Evolutionary conservation across 1,139 yeast genomes (phyloP), one percentile per base, ranked within the genome.

Genomic region (Scheffersomyces segobiensis): DNA sequence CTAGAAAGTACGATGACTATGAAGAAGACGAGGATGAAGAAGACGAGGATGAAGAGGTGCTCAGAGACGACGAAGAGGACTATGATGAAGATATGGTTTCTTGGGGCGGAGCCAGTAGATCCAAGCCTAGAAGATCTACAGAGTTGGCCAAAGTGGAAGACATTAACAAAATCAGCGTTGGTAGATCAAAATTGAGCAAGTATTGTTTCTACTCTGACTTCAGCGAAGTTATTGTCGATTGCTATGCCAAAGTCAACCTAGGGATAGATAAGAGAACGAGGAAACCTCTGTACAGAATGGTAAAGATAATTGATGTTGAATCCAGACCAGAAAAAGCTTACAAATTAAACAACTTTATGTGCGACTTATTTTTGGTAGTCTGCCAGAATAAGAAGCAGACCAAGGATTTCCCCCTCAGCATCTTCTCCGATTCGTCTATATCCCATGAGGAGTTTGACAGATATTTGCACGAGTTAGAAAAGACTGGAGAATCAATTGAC

Each of bases 131-230:
- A 32, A 67, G 74, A 62, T 72, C 75, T 49, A 70, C 70, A 55
- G 75, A 69, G 59, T 65, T 70, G 52, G 83, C 86, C 14, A 71
- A 79, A 1, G 72, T 85, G 22, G 79, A 75, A 18, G 97, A 91
- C 67, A 77, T 93, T 57, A 91, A 91, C 71, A 84, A 84, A 58
- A 79, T 91, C 47, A 82, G 88, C 61, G 84, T 95, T 54, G 97
- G 97, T 14, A 87, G 97, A 69, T 80, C 90, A 8, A 83, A 87
- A 64, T 83, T 93, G 57, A 83, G 87, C 56, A 88, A 89, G 69
- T 91, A 81, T 70, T 87, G 95, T 70, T 93, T 88, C 71, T 88
- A 93, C 72, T 93, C 95, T 8, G 93, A 87, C 39, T 93, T 95
- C 72, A 87, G 84, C 56, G 87, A 85, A 22, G 82, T 84, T 0